phyloP scores from a whole-genome alignment of 2,329 filamentous ascomycete species.

The Xylaria sp. region DNA sequence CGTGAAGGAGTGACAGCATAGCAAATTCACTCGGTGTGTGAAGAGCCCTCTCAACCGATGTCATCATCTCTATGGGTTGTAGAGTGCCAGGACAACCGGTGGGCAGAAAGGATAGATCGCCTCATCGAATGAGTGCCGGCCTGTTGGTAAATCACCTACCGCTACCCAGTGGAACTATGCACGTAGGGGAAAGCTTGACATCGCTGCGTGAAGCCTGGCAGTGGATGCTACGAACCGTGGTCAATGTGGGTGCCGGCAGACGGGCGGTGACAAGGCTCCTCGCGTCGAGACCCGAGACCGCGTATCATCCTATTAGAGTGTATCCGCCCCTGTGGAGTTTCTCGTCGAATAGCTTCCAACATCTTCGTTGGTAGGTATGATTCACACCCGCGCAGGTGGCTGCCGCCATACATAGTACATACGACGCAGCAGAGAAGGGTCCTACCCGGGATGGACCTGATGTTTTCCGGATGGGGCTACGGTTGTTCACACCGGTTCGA shows the following conservation, averaged over 20 bases:
- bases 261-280: background rate
- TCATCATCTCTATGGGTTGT: background rate
- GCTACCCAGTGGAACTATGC: background rate
- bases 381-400: too few relatives aligned
- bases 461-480: background rate
- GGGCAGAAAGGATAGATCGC: background rate
- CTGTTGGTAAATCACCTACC: background rate
- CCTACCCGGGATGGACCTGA: background rate
- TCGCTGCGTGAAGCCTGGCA: background rate
- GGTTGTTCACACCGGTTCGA: background rate
- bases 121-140: background rate
- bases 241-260: background rate
- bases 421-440: background rate
- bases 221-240: background rate
- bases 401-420: background rate
- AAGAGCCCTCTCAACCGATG: too few relatives aligned
- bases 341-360: background rate
- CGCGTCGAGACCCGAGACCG: background rate
- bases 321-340: background rate
- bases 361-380: background rate
- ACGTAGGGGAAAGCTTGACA: background rate
- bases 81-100: background rate
- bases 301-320: background rate
- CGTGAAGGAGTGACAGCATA: too few relatives aligned
- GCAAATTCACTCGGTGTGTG: too few relatives aligned